These are phyloP conservation scores for Sarocladium strictum DNA, from an alignment of 2,329 filamentous ascomycete genomes.

Conservation along the genomic window DNA sequence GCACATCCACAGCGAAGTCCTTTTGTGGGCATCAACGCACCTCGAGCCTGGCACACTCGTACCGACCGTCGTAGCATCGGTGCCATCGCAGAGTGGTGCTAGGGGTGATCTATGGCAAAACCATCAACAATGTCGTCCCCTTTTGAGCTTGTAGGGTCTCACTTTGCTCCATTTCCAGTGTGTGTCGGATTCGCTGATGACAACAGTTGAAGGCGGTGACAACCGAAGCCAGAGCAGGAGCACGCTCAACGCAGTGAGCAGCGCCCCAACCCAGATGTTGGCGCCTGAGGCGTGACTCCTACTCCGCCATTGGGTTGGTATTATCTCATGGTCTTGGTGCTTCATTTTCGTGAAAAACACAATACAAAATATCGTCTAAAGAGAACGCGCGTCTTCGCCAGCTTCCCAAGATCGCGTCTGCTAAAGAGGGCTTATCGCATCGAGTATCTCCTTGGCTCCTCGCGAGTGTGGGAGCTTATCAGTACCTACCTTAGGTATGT, in stretches of 20 bases:
- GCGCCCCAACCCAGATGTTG: neutral
- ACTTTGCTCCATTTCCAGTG: neutral
- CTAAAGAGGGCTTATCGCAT: neutral
- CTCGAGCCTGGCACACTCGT: conserved; percentile 28
- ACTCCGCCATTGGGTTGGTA: neutral
- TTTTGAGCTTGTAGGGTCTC: neutral
- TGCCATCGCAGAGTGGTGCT: conserved; percentile 24
- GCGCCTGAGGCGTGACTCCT: neutral
- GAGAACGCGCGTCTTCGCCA: neutral
- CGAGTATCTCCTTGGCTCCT: neutral
- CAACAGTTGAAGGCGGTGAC: neutral
- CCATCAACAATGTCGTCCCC: neutral
- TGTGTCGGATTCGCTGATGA: neutral
- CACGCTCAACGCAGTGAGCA: neutral
- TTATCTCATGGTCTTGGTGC: neutral
- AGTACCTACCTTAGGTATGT: neutral
- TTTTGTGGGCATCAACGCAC: conserved; percentile 15
- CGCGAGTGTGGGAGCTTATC: neutral
- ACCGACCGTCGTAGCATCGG: conserved; percentile 22
- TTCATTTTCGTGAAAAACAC: neutral
- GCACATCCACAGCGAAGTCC: neutral
- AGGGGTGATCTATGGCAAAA: conserved; percentile 28
- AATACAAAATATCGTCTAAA: neutral
- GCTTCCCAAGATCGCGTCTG: neutral
- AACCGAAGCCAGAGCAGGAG: neutral